Evolutionary conservation across 331 rosid genomes (phyloP).

Genomic region (Cucumis variabilis): DNA sequence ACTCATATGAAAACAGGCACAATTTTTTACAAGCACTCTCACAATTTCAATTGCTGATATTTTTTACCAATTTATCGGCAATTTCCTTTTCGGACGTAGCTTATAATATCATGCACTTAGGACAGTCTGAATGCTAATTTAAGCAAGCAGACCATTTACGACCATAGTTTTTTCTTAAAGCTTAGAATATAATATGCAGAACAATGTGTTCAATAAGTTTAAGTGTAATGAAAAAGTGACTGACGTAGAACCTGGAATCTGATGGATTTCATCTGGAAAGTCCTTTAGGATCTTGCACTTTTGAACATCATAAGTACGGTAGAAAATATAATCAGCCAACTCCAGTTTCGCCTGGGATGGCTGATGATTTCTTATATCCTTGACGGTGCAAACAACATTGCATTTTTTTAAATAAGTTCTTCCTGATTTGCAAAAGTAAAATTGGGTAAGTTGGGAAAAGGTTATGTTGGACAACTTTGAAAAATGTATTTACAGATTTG

Average conservation of each 20-base stretch:
- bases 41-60: too few relatives aligned
- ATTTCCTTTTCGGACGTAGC: too few relatives aligned
- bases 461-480: neutral
- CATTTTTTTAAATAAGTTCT: conserved; percentile 59
- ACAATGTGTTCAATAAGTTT: neutral
- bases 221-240: neutral
- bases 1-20: too few relatives aligned
- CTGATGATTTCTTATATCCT: too few relatives aligned
- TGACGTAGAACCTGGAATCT: neutral
- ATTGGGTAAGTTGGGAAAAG: neutral
- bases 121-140: neutral
- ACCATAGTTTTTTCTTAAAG: neutral
- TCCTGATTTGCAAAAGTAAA: conserved; percentile 45
- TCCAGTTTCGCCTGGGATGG: too few relatives aligned
- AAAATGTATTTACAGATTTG: neutral
- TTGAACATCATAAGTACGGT: too few relatives aligned
- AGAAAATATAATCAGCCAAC: too few relatives aligned
- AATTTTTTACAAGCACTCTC: too few relatives aligned
- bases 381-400: too few relatives aligned
- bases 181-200: neutral
- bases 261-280: conserved; percentile 16
- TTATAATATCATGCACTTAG: neutral
- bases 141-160: neutral
- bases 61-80: too few relatives aligned
- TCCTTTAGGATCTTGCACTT: neutral